Percentiles rank a stretch among this genome's conserved stretches.
phyloP scores from a whole-genome alignment of 2,329 filamentous ascomycete species.

The Clarireedia paspali region DNA sequence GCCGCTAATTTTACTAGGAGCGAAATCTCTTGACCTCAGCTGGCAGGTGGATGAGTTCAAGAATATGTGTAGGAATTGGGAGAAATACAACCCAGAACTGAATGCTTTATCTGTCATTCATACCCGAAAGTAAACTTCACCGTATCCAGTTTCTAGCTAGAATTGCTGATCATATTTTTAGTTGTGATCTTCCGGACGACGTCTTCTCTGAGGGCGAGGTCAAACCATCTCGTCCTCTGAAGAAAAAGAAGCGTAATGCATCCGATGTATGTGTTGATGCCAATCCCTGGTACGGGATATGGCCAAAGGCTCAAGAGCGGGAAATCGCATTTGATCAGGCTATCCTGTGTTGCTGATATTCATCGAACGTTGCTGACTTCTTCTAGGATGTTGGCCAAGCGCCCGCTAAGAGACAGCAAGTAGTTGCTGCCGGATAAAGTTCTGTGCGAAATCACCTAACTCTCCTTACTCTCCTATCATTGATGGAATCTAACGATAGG shows the following conservation, averaged over 20 bases:
- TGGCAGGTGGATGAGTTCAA: slow-evolving; percentile 83
- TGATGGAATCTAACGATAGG: slow-evolving; percentile 28
- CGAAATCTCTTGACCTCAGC: slow-evolving; percentile 68
- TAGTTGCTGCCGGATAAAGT: slow-evolving; percentile 24
- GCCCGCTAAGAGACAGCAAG: slow-evolving; percentile 29
- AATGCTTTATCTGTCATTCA: slow-evolving; percentile 68
- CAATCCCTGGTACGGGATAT: slow-evolving; percentile 7
- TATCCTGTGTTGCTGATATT: not conserved
- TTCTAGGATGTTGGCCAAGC: slow-evolving; percentile 21
- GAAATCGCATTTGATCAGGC: slow-evolving; percentile 6
- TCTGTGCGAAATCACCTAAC: slow-evolving; percentile 23
- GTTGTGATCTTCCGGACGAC: slow-evolving; percentile 81
- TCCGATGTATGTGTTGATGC: slow-evolving; percentile 25
- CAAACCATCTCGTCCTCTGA: slow-evolving; percentile 42
- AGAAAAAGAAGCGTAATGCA: slow-evolving; percentile 28
- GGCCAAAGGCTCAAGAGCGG: slow-evolving; percentile 8
- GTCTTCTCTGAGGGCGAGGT: slow-evolving; percentile 77
- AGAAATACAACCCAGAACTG: slow-evolving; percentile 65
- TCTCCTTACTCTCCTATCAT: slow-evolving; percentile 17
- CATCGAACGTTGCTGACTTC: slow-evolving; percentile 18
- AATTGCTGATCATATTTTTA: slow-evolving; percentile 34
- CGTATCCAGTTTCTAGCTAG: not conserved
- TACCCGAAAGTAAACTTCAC: slow-evolving; percentile 65
- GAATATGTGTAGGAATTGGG: slow-evolving; percentile 67
- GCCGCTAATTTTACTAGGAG: slow-evolving; percentile 40